Conservation (phyloP, 768 basidiomycete species). For the Tremella fuciformis region DNA sequence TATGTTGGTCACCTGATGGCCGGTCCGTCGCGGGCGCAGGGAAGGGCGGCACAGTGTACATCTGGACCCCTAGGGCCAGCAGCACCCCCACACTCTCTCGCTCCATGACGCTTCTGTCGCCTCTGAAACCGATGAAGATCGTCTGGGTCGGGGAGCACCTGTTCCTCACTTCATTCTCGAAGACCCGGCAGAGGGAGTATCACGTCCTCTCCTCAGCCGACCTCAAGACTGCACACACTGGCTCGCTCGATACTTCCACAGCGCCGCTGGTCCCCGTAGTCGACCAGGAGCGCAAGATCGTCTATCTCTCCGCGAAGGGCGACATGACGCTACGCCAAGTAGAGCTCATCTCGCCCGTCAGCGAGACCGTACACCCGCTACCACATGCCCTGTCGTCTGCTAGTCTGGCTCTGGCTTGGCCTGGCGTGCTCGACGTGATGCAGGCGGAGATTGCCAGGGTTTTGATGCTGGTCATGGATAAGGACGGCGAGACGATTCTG, state of each 20-base stretch:
- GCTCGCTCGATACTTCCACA: slow-evolving; percentile 49
- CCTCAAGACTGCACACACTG: slow-evolving; percentile 25
- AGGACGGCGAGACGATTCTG: slow-evolving; percentile 46
- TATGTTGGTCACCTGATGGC: slow-evolving; percentile 32
- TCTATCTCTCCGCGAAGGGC: slow-evolving; percentile 50
- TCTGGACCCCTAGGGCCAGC: slow-evolving; percentile 30
- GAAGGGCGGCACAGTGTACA: slow-evolving; percentile 24
- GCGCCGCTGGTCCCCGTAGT: slow-evolving; percentile 44
- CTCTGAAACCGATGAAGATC: slow-evolving; percentile 32
- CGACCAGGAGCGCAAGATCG: slow-evolving; percentile 46
- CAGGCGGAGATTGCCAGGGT: slow-evolving; percentile 50
- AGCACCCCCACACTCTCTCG: slow-evolving; percentile 17
- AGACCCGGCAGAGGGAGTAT: slow-evolving; percentile 49
- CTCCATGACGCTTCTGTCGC: slow-evolving; percentile 23
- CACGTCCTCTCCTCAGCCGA: slow-evolving; percentile 29
- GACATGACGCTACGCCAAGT: slow-evolving; percentile 52
- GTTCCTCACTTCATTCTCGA: slow-evolving; percentile 35
- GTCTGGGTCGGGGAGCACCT: slow-evolving; percentile 33
- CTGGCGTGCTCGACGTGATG: slow-evolving; percentile 47
- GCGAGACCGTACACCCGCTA: slow-evolving; percentile 40
- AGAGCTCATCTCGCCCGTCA: slow-evolving; percentile 40
- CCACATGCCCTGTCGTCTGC: slow-evolving; percentile 34
- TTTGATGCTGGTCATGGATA: slow-evolving; percentile 40
- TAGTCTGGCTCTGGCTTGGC: slow-evolving; percentile 39
- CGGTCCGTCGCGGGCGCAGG: slow-evolving; percentile 28